Evolutionary conservation across 2,329 filamentous ascomycete species (phyloP).

Genomic region (Colletotrichum sp.): DNA sequence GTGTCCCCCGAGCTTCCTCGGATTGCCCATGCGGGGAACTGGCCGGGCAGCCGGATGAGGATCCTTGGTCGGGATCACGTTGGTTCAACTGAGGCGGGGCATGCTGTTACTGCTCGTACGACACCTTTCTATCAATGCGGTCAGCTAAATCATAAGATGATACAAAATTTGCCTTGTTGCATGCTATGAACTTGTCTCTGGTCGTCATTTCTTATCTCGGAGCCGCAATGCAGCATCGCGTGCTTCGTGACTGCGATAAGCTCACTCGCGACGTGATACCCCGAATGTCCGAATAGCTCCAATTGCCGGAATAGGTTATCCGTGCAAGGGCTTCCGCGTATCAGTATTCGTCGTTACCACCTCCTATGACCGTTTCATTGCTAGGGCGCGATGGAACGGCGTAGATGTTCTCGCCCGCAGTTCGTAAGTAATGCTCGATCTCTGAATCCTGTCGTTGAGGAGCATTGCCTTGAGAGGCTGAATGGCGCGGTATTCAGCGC

Average conservation of each 20-base stretch:
- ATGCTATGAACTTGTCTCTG: background rate
- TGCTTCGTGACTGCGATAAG: background rate
- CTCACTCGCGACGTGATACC: background rate
- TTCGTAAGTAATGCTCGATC: background rate
- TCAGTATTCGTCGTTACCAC: background rate
- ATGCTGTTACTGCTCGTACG: background rate
- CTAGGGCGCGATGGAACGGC: background rate
- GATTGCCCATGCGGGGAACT: background rate
- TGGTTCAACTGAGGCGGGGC: background rate
- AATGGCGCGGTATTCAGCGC: background rate
- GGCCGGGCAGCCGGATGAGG: background rate
- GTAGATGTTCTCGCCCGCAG: background rate
- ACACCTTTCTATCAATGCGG: accelerated
- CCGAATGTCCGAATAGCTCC: background rate
- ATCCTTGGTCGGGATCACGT: background rate
- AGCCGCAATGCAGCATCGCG: background rate
- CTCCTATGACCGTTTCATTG: background rate
- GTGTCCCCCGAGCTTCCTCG: background rate
- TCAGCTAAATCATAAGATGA: background rate
- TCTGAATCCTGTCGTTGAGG: background rate
- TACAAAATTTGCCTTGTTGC: background rate
- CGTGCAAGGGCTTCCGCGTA: background rate
- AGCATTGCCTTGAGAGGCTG: background rate
- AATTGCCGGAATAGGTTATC: background rate
- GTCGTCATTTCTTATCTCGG: background rate